These are phyloP conservation scores for Hymenotorrendiella dingleyae DNA, from an alignment of 2,329 filamentous ascomycete species.

Conservation along the genomic window DNA sequence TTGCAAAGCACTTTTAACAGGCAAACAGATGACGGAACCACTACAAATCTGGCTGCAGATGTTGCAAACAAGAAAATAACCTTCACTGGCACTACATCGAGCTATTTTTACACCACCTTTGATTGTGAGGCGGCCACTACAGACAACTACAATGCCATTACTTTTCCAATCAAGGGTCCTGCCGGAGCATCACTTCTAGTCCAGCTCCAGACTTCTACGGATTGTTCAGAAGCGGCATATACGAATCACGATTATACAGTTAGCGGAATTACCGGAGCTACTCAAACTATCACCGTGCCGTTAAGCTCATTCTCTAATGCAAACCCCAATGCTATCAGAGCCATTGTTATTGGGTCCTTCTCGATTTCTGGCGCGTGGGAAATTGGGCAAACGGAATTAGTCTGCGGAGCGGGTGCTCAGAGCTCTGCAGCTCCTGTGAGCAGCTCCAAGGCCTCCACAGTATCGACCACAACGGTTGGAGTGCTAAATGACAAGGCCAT, in stretches of 20 bases:
- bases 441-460: not conserved
- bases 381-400: slow-evolving; percentile 42
- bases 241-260: slow-evolving; percentile 40
- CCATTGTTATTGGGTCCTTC: slow-evolving; percentile 39
- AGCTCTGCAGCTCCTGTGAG: not conserved
- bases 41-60: slow-evolving; percentile 36
- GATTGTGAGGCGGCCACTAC: slow-evolving; percentile 39
- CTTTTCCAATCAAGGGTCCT: slow-evolving; percentile 42
- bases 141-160: slow-evolving; percentile 42
- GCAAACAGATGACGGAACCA: slow-evolving; percentile 42
- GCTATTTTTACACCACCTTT: slow-evolving; percentile 51
- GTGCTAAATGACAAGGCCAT: not conserved
- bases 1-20: slow-evolving; percentile 4
- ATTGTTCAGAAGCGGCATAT: slow-evolving; percentile 37
- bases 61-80: slow-evolving; percentile 39
- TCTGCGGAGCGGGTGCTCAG: slow-evolving; percentile 30
- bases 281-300: slow-evolving; percentile 45
- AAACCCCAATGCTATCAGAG: slow-evolving; percentile 42
- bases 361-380: slow-evolving; percentile 38
- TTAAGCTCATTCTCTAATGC: slow-evolving; percentile 43
- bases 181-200: slow-evolving; percentile 35
- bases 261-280: slow-evolving; percentile 42
- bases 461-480: not conserved
- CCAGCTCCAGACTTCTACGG: slow-evolving; percentile 43
- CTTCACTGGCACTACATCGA: slow-evolving; percentile 42